A percentile compares a stretch with the other conserved stretches of the same genome.
These are phyloP conservation scores for Xylaria longipes DNA, from an alignment of 495 filamentous ascomycete species.

Conservation along the genomic window DNA sequence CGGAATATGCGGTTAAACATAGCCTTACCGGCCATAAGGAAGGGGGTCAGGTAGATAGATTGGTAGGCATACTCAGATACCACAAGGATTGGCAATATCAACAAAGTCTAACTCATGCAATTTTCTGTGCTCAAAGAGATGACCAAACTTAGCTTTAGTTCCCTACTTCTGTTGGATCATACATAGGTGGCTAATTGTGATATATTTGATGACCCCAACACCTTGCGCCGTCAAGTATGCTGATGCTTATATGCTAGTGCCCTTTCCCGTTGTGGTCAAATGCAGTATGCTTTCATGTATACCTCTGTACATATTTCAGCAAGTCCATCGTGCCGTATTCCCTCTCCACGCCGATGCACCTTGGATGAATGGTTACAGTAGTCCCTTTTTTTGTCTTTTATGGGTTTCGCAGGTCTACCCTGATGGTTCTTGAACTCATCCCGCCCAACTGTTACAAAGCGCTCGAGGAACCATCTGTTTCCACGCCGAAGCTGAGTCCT, in stretches of 20 bases:
- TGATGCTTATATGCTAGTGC: slow-evolving; percentile 19
- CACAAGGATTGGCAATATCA: not conserved
- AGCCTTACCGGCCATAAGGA: not conserved
- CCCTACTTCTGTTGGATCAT: not conserved
- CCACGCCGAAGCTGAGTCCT: not conserved
- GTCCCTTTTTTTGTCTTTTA: no score
- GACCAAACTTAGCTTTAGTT: not conserved
- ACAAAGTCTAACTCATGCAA: not conserved
- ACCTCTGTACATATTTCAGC: slow-evolving; percentile 2
- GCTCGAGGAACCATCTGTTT: not conserved
- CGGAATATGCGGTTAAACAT: no score
- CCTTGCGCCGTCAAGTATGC: slow-evolving; percentile 25
- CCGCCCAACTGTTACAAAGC: not conserved
- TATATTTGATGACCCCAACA: slow-evolving; percentile 18
- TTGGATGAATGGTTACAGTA: not conserved
- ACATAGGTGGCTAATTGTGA: not conserved
- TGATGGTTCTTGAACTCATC: not conserved
- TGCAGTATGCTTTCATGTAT: slow-evolving; percentile 16
- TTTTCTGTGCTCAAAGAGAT: not conserved
- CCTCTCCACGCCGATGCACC: slow-evolving; percentile 6
- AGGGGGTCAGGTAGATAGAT: not conserved
- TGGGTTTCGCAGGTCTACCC: not conserved
- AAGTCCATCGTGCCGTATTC: not conserved
- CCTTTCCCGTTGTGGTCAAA: slow-evolving; percentile 9
- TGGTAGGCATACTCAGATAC: not conserved